A percentile compares a stretch with the other conserved stretches of the same genome.
Evolutionary conservation across 2,329 filamentous ascomycete genomes (phyloP).

Genomic region (Fusarium proliferatum): DNA sequence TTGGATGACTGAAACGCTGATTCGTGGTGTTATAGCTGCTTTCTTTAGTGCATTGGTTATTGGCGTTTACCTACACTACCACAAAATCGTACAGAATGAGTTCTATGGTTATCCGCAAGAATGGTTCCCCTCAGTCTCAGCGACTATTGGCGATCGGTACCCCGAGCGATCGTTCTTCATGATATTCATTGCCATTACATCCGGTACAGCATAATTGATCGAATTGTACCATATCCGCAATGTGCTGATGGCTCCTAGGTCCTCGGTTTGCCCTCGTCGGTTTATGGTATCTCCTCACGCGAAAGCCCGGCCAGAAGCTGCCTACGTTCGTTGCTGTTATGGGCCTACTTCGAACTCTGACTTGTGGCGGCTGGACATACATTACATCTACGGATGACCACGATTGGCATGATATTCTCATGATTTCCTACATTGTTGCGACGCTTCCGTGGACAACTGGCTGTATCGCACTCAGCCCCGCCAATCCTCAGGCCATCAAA

Average conservation of each 20-base stretch:
- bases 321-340: slow-evolving; percentile 84
- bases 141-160: slow-evolving; percentile 97
- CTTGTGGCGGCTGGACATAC: slow-evolving; percentile 98
- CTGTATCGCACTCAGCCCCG: slow-evolving; percentile 87
- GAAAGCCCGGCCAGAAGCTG: slow-evolving; percentile 77
- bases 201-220: slow-evolving; percentile 64
- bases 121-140: slow-evolving; percentile 96
- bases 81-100: slow-evolving; percentile 98
- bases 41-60: slow-evolving; percentile 89
- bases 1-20: slow-evolving; percentile 36
- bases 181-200: slow-evolving; percentile 96
- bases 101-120: slow-evolving; percentile 94
- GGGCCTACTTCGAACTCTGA: slow-evolving; percentile 88
- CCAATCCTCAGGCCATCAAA: slow-evolving; percentile 83
- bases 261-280: slow-evolving; percentile 91
- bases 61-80: slow-evolving; percentile 85
- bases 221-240: background rate
- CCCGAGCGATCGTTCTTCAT: slow-evolving; percentile 97
- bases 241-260: slow-evolving; percentile 60
- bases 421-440: slow-evolving; percentile 96
- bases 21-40: slow-evolving; percentile 66
- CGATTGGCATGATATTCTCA: slow-evolving; percentile 98
- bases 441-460: slow-evolving; percentile 96
- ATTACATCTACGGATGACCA: slow-evolving; percentile 98
- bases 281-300: slow-evolving; percentile 91